Percentiles rank a stretch among this genome's conserved stretches.
phyloP scores from a whole-genome alignment of 768 basidiomycete genomes.

The Lactarius pseudohatsudake region DNA sequence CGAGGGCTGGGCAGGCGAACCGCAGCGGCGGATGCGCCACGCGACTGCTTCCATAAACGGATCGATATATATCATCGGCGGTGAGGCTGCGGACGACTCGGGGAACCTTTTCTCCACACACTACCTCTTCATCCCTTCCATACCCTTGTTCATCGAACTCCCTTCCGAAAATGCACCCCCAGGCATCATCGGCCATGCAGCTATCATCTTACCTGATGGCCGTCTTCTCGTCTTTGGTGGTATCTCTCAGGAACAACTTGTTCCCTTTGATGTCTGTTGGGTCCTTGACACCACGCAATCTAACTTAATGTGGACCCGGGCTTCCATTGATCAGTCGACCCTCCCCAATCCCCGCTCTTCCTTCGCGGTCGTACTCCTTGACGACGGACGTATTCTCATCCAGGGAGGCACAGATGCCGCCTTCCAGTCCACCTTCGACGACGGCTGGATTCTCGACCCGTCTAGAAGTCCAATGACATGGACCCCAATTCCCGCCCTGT shows the following conservation, averaged over 20 bases:
- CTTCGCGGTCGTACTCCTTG: slow-evolving; percentile 55
- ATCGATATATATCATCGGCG: slow-evolving; percentile 71
- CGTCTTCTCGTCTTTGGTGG: slow-evolving; percentile 77
- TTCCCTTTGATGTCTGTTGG: slow-evolving; percentile 63
- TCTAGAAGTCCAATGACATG: slow-evolving; percentile 57
- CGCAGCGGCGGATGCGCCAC: slow-evolving; percentile 76
- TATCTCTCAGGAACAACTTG: slow-evolving; percentile 46
- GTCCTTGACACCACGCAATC: slow-evolving; percentile 55
- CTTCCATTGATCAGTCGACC: slow-evolving; percentile 40
- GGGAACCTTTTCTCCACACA: slow-evolving; percentile 58
- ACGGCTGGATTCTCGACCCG: slow-evolving; percentile 73
- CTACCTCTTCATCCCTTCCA: slow-evolving; percentile 56
- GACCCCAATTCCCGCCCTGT: slow-evolving; percentile 50
- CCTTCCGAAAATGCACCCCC: slow-evolving; percentile 59
- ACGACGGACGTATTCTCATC: slow-evolving; percentile 59
- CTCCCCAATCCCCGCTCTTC: slow-evolving; percentile 61
- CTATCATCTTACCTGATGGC: slow-evolving; percentile 67
- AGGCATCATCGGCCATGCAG: slow-evolving; percentile 70
- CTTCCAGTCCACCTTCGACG: slow-evolving; percentile 50
- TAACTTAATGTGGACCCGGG: slow-evolving; percentile 49
- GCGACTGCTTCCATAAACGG: slow-evolving; percentile 53
- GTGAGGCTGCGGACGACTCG: slow-evolving; percentile 81
- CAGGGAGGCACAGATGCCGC: slow-evolving; percentile 73
- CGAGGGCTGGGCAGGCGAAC: slow-evolving; percentile 60
- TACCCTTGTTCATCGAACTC: slow-evolving; percentile 53